phyloP scores from a whole-genome alignment of 1,139 yeast species.

The Yamadazyma friedrichii region DNA sequence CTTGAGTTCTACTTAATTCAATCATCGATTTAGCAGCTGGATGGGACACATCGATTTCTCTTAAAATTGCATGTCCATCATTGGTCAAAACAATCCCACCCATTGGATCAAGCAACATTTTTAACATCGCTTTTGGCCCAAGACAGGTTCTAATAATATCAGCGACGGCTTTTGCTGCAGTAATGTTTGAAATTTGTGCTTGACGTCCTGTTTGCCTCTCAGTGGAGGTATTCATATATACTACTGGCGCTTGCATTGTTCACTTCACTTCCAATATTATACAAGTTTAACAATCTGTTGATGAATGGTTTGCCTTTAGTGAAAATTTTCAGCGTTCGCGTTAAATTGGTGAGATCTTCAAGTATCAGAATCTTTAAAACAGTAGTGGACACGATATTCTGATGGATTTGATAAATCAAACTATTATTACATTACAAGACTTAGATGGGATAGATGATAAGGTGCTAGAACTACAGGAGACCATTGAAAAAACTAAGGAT shows the following conservation, averaged over 20 bases:
- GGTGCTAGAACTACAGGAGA: slow-evolving; percentile 20
- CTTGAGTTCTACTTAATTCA: slow-evolving; percentile 95
- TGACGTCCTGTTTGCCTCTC: slow-evolving; percentile 96
- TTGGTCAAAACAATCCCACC: slow-evolving; percentile 97
- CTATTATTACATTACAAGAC: slow-evolving; percentile 28
- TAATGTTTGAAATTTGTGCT: slow-evolving; percentile 94
- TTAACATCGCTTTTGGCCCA: slow-evolving; percentile 99
- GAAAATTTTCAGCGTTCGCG: slow-evolving; percentile 5
- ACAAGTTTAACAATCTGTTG: neutral
- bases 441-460: slow-evolving; percentile 21
- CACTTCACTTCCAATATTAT: neutral
- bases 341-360: neutral
- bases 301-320: neutral
- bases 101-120: slow-evolving; percentile 97
- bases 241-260: slow-evolving; percentile 51
- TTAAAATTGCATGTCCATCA: slow-evolving; percentile 92
- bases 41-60: slow-evolving; percentile 90
- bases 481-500: slow-evolving; percentile 15
- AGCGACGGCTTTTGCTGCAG: slow-evolving; percentile 98
- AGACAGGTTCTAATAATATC: slow-evolving; percentile 96
- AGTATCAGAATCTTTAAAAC: neutral
- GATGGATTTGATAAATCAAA: slow-evolving; percentile 29
- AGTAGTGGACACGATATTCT: neutral
- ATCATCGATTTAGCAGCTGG: slow-evolving; percentile 99
- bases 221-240: slow-evolving; percentile 69